A percentile compares a stretch with the other conserved stretches of the same genome.
Conservation (phyloP, 2,329 filamentous ascomycete genomes). For the Didymella sp. region DNA sequence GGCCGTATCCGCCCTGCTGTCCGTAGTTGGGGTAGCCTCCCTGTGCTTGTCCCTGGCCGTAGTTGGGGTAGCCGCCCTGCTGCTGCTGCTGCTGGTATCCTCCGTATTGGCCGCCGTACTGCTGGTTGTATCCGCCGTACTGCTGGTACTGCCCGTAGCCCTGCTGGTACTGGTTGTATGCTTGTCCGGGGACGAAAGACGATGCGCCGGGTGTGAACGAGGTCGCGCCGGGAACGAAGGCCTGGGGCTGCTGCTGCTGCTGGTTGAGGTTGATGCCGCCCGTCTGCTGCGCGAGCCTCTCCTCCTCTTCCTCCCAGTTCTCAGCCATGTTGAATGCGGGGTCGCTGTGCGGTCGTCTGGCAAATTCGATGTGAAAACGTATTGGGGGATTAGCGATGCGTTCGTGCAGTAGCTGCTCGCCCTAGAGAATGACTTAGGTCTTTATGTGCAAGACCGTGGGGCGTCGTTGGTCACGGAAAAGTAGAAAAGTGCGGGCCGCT, state of each 20-base stretch:
- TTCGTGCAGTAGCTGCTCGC: slow-evolving; percentile 22
- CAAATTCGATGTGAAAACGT: slow-evolving; percentile 9
- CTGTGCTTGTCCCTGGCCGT: slow-evolving; percentile 31
- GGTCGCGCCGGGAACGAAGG: slow-evolving; percentile 70
- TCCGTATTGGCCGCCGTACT: slow-evolving; percentile 67
- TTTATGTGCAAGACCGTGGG: slow-evolving; percentile 13
- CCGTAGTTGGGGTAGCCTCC: slow-evolving; percentile 25
- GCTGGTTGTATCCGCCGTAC: slow-evolving; percentile 55
- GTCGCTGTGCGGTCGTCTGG: slow-evolving; percentile 18
- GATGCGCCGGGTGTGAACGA: slow-evolving; percentile 77
- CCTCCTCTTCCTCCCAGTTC: slow-evolving; percentile 94
- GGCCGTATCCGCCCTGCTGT: slow-evolving; percentile 33
- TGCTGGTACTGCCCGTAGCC: slow-evolving; percentile 46
- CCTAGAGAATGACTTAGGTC: slow-evolving; percentile 6
- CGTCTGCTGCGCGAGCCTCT: slow-evolving; percentile 73
- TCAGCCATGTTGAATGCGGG: slow-evolving; percentile 71
- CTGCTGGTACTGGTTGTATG: slow-evolving; percentile 58
- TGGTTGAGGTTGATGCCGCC: slow-evolving; percentile 44
- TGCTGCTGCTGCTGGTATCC: slow-evolving; percentile 30
- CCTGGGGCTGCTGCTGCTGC: slow-evolving; percentile 29
- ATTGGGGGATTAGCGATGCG: slow-evolving; percentile 34
- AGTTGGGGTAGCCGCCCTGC: slow-evolving; percentile 24
- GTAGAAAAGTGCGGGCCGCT: slow-evolving; percentile 18
- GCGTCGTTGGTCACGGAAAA: slow-evolving; percentile 20
- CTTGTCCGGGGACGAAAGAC: slow-evolving; percentile 75